Percentiles rank a stretch among this genome's conserved stretches.
phyloP scores from a whole-genome alignment of 2,329 filamentous ascomycete genomes.

The Fusarium sp. region DNA sequence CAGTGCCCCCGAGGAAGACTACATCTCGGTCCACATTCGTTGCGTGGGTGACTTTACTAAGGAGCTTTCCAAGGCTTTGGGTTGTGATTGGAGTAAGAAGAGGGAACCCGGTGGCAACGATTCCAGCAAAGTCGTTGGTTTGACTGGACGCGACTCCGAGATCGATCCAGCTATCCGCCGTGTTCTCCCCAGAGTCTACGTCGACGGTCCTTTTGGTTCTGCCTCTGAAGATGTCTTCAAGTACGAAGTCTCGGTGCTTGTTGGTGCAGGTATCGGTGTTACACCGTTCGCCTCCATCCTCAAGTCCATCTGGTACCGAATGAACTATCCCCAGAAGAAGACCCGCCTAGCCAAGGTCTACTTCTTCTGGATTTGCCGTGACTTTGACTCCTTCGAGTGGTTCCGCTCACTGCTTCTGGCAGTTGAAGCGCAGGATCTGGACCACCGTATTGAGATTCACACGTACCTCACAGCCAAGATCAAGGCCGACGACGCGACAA shows the following conservation, averaged over 20 bases:
- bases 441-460: constrained; percentile 88
- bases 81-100: constrained; percentile 75
- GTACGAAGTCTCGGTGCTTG: constrained; percentile 82
- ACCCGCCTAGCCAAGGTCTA: constrained; percentile 86
- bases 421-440: constrained; percentile 86
- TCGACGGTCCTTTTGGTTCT: constrained; percentile 87
- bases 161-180: constrained; percentile 77
- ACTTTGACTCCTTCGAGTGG: constrained; percentile 91
- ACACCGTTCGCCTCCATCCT: constrained; percentile 89
- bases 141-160: constrained; percentile 66
- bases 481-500: constrained; percentile 85
- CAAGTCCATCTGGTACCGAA: constrained; percentile 93
- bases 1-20: constrained; percentile 88
- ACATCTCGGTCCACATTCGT: constrained; percentile 87
- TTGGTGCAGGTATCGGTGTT: constrained; percentile 84
- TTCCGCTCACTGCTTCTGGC: constrained; percentile 85
- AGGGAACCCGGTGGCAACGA: constrained; percentile 42
- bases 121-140: constrained; percentile 75
- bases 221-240: constrained; percentile 92
- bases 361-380: constrained; percentile 92
- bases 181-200: constrained; percentile 81
- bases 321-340: constrained; percentile 86
- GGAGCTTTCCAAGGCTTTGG: constrained; percentile 74
- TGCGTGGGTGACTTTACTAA: constrained; percentile 86
- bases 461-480: constrained; percentile 90